Base-by-base conservation (phyloP, 23 red algal genomes). In the Agarophyton chilense region DNA sequence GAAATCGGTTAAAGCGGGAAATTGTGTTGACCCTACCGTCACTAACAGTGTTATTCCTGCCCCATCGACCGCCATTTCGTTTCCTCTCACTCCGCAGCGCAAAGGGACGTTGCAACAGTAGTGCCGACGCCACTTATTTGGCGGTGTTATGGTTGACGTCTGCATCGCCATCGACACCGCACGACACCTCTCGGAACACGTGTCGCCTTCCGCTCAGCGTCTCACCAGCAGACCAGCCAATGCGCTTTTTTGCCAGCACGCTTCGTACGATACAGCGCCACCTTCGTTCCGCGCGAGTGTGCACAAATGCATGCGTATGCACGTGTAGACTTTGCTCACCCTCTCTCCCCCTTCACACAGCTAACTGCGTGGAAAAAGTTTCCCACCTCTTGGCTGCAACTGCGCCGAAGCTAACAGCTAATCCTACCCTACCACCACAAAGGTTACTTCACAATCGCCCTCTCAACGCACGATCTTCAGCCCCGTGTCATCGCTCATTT, bases 1-100 rank as follows among this genome's bases (percentile, higher is more conserved):
- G 45, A 71, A 89, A 40, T 92, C 80, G 32, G 76, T 91, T 11
- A 98, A 86, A 11, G 62, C 83, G 17, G 86, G 44, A 62, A 98
- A 98, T 26, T 55, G 56, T 38, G 95, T 98, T 21, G 81, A 88
- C 4, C 95, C 95, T 42, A 98, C 95, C 44, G 95, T 98, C 44
- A 98, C 95, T 7, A 98, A 77, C 81, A 85, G 51, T 25, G 77
- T 80, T 9, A 2, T 40, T 21, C 68, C 5, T 25, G 38, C 40
- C 43, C 29, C 68, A 21, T 47, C 68, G 68, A 10, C 13, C 17
- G 9, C 9, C 52, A 55, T 55, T 47, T 47, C 44, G 44, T 47
- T 6, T 9, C 44, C 44, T 12, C 44, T 47, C 7, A 12, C 44
- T 47, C 44, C 44, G n/a, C n/a, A n/a, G n/a, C n/a, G n/a, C n/a